phyloP scores from a whole-genome alignment of 441 rosid genomes.

The Corymbia citriodora region DNA sequence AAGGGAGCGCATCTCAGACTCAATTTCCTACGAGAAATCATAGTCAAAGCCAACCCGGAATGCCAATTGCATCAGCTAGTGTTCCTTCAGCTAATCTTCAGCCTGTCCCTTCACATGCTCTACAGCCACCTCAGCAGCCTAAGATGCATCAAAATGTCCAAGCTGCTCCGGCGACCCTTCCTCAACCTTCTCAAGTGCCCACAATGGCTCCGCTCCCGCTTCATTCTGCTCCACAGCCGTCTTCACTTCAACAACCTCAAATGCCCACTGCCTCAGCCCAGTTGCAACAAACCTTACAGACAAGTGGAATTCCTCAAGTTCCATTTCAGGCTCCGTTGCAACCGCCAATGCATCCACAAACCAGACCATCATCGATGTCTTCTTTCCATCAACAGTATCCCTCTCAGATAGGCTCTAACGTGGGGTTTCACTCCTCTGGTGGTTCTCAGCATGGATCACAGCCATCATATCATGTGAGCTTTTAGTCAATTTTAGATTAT shows the following conservation, averaged over 20 bases:
- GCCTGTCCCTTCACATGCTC: slow-evolving; percentile 52
- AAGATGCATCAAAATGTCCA: slow-evolving; percentile 60
- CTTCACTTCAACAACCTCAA: slow-evolving; percentile 62
- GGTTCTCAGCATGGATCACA: slow-evolving; percentile 76
- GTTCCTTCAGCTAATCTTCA: slow-evolving; percentile 46
- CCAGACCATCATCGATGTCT: slow-evolving; percentile 41
- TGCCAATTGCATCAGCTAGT: slow-evolving; percentile 44
- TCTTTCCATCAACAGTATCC: slow-evolving; percentile 68
- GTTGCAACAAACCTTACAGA: slow-evolving; percentile 65
- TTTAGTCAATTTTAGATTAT: neutral
- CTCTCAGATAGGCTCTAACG: slow-evolving; percentile 51
- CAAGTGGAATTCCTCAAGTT: slow-evolving; percentile 37
- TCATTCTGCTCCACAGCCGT: slow-evolving; percentile 57
- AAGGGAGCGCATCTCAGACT: slow-evolving; percentile 34
- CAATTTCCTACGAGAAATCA: slow-evolving; percentile 55
- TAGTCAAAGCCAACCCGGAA: slow-evolving; percentile 39
- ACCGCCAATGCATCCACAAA: slow-evolving; percentile 53
- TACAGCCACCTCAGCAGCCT: slow-evolving; percentile 19
- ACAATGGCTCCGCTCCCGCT: slow-evolving; percentile 38
- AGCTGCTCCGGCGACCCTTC: slow-evolving; percentile 33
- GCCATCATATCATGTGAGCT: slow-evolving; percentile 71
- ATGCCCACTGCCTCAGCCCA: slow-evolving; percentile 52
- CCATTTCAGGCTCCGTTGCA: slow-evolving; percentile 42
- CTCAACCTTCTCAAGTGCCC: slow-evolving; percentile 58
- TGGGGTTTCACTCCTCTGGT: slow-evolving; percentile 63